Percentiles rank a stretch among this genome's conserved stretches.
Evolutionary conservation across 352 stramenopile species (phyloP).

Genomic region (Phytopythium mirpurense): DNA sequence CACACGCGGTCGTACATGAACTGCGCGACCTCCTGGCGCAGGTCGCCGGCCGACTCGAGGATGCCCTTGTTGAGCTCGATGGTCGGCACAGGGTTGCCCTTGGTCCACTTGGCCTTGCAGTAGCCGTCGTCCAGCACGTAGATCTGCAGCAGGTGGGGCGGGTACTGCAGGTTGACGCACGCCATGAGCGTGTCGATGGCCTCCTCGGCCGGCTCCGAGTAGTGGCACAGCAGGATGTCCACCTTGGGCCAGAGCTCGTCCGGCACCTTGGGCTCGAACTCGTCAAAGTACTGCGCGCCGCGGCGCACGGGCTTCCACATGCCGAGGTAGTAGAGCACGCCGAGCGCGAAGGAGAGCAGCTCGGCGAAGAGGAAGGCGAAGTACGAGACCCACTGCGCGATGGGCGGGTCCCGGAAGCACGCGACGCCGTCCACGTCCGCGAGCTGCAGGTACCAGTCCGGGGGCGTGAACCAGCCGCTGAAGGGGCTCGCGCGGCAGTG

Average conservation of each 20-base stretch:
- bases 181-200: constrained; percentile 82
- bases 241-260: constrained; percentile 84
- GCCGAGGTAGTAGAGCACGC: constrained; percentile 80
- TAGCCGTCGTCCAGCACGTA: constrained; percentile 86
- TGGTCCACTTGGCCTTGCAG: constrained; percentile 75
- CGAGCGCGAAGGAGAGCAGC: constrained; percentile 60
- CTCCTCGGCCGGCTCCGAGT: constrained; percentile 84
- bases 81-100: constrained; percentile 62
- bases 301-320: constrained; percentile 88
- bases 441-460: constrained; percentile 66
- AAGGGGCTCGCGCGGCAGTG: constrained; percentile 40
- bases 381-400: constrained; percentile 80
- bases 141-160: constrained; percentile 77
- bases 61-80: constrained; percentile 80
- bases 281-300: constrained; percentile 83
- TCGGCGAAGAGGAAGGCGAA: constrained; percentile 72
- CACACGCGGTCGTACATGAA: constrained; percentile 86
- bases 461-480: constrained; percentile 61
- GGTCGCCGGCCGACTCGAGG: constrained; percentile 70
- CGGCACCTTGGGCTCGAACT: constrained; percentile 76
- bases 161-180: constrained; percentile 88
- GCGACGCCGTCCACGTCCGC: constrained; percentile 62
- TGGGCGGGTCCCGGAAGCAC: constrained; percentile 73
- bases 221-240: constrained; percentile 79
- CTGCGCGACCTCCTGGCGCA: constrained; percentile 76